A percentile compares a stretch with the other conserved stretches of the same genome.
Evolutionary conservation across 164 flowering plant species (phyloP).

Genomic region (Warburgia ugandensis): DNA sequence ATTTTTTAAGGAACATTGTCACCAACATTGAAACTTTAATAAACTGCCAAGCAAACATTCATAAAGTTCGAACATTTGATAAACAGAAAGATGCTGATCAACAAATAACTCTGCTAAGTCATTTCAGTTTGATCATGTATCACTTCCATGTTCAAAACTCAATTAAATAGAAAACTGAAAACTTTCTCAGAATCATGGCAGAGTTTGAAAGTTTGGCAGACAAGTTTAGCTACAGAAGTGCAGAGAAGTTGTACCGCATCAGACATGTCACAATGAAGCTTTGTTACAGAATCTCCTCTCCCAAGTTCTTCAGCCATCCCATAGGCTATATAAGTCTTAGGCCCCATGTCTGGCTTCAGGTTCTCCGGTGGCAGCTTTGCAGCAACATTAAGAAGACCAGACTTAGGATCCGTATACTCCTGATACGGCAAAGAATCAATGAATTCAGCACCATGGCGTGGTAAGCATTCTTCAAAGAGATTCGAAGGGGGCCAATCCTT

Average conservation of each 20-base stretch:
- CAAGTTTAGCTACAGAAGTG: too few species aligned
- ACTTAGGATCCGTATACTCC: constrained; percentile 49
- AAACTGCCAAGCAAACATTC: too few species aligned
- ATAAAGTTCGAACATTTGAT: too few species aligned
- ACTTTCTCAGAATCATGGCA: too few species aligned
- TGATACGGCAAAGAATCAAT: constrained; percentile 47
- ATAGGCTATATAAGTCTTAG: constrained; percentile 68
- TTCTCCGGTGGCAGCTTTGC: constrained; percentile 30
- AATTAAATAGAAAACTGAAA: too few species aligned
- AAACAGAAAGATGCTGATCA: too few species aligned
- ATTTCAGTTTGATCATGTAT: too few species aligned
- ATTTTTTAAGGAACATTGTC: too few species aligned
- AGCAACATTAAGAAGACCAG: constrained; percentile 48
- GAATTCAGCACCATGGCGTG: constrained; percentile 57
- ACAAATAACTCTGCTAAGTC: too few species aligned
- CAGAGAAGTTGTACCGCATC: constrained; percentile 84
- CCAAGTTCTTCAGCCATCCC: constrained; percentile 53
- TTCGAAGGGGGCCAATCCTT: constrained; percentile 70
- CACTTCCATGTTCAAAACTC: too few species aligned
- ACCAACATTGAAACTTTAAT: too few species aligned
- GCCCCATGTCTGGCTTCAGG: constrained; percentile 65
- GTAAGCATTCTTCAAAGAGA: constrained; percentile 37
- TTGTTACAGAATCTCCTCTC: constrained; percentile 66
- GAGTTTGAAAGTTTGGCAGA: too few species aligned
- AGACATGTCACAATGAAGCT: constrained; percentile 77